Evolutionary conservation across 805 yeast species (phyloP), one percentile per base, ranked within the genome.

Genomic region (Wickerhamiella hasegawae): DNA sequence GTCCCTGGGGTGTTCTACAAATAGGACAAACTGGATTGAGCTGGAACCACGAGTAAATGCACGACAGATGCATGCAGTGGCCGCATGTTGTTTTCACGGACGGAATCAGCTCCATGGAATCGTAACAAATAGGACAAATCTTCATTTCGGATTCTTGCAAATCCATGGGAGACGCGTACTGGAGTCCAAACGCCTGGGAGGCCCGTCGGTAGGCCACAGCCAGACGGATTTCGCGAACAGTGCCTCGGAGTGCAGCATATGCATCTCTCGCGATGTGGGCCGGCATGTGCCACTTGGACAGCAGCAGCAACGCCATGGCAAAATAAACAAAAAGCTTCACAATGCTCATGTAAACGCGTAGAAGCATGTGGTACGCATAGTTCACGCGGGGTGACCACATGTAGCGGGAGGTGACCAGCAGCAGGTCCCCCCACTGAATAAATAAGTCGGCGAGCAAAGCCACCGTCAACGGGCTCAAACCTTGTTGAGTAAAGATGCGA

Each of bases 401-500:
- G 18, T 19, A 39, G 20, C 29, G 24, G 12, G 33, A 33, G 3
- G 37, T 35, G 14, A 26, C 28, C 20, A 32, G 23, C 21, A 39
- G 23, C 18, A 39, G 37, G 21, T 39, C 39, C 27, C 42, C 42
- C 37, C 38, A 39, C 17, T 35, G 31, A 3, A 36, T 30, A 23
- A 35, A 39, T n/a, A 39, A 26, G 27, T 39, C 42, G 20, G 37
- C 42, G 5, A 22, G 22, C 12, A 39, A 29, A 10, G 42, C 42
- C 17, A 36, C 20, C 4, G 37, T 28, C 19, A 39, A 37, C 18
- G 42, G 42, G 6, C 30, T 15, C n/a, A 20, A 21, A 18, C 39
- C 39, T 15, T 36, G 28, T 15, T 22, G 15, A 10, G 25, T 18
- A 24, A 21, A 24, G 11, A 39, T 26, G 20, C 19, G 26, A 17